Percentiles rank a stretch among this genome's conserved stretches.
Conservation (phyloP, 1,284 basidiomycete species). For the Nidula niveotomentosa region DNA sequence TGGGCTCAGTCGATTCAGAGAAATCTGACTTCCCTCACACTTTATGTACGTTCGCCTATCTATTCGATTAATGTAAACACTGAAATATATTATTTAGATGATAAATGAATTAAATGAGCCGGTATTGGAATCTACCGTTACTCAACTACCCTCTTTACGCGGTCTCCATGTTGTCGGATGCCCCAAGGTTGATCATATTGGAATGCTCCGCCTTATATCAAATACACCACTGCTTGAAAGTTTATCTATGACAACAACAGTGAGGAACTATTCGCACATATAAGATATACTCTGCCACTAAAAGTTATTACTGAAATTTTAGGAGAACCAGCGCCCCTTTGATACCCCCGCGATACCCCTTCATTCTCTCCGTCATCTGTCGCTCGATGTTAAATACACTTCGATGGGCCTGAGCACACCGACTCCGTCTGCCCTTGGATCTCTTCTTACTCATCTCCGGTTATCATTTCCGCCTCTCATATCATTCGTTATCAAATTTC, state of each 20-base stretch:
- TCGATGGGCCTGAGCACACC: constrained; percentile 28
- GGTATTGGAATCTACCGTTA: constrained; percentile 46
- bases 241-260: constrained; percentile 58
- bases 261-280: constrained; percentile 23
- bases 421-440: constrained; percentile 31
- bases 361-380: constrained; percentile 46
- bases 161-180: constrained; percentile 63
- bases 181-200: constrained; percentile 48
- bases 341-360: constrained; percentile 33
- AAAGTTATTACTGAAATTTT: not conserved
- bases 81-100: constrained; percentile 34
- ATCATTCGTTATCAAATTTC: constrained; percentile 50
- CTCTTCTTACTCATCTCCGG: constrained; percentile 34
- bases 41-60: constrained; percentile 46
- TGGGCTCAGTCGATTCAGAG: constrained; percentile 44
- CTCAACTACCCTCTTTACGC: constrained; percentile 47
- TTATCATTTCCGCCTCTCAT: constrained; percentile 37
- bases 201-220: constrained; percentile 41
- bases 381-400: constrained; percentile 44
- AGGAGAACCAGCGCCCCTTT: constrained; percentile 39
- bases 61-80: not conserved
- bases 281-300: not conserved
- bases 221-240: constrained; percentile 55
- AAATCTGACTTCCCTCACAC: constrained; percentile 50
- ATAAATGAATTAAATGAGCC: constrained; percentile 50